phyloP scores from a whole-genome alignment of 345 rosid species.

The Populus davidiana region DNA sequence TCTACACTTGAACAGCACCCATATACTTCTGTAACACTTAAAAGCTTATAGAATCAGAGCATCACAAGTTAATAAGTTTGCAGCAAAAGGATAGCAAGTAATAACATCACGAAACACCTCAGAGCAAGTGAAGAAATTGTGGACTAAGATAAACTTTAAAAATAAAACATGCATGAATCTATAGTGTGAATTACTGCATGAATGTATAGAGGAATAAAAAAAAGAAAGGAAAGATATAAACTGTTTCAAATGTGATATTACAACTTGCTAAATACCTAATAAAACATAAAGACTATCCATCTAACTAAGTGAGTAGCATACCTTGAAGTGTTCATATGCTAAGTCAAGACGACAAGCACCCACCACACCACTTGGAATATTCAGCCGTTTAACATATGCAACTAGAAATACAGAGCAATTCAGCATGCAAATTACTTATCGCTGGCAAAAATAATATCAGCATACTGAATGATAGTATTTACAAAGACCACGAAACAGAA shows the following conservation, averaged over 20 bases:
- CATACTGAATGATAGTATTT: neutral
- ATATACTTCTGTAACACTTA: neutral
- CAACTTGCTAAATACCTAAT: constrained; percentile 1
- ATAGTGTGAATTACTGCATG: neutral
- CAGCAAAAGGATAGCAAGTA: neutral
- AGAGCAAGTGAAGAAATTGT: neutral
- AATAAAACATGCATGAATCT: neutral
- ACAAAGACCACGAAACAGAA: neutral
- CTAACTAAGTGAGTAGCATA: constrained; percentile 27
- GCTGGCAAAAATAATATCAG: constrained; percentile 3
- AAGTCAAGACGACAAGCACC: constrained; percentile 97
- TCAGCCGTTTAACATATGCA: constrained; percentile 74
- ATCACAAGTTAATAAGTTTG: neutral
- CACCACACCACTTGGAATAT: constrained; percentile 93
- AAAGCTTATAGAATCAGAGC: neutral
- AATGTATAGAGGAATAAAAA: neutral
- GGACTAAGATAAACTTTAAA: neutral
- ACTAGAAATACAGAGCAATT: constrained; percentile 41
- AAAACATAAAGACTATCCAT: constrained; percentile 1
- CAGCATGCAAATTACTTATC: constrained; percentile 7
- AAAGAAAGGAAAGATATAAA: neutral
- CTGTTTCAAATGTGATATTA: neutral
- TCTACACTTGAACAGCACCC: neutral
- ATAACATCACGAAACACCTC: neutral
- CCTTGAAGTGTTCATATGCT: constrained; percentile 99